Conservation (phyloP, 192 early-diverging fungal species). For the Linnemannia schmuckeri region DNA sequence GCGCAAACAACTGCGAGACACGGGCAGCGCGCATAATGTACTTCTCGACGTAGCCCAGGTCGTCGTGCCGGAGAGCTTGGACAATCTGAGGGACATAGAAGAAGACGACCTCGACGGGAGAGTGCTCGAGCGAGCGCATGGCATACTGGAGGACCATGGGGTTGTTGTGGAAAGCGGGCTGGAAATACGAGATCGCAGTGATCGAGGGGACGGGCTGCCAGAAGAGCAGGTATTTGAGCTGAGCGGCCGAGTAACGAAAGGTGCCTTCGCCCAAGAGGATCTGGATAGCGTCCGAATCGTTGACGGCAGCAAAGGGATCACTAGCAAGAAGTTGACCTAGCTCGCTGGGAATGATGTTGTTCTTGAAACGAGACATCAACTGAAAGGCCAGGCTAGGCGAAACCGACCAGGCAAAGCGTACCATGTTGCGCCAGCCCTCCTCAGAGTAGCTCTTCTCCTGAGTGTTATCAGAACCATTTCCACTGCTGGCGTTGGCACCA, state of each 20-base stretch:
- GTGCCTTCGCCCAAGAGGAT: slow-evolving; percentile 77
- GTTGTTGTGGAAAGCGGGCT: slow-evolving; percentile 75
- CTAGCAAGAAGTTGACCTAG: slow-evolving; percentile 71
- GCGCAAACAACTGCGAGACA: slow-evolving; percentile 97
- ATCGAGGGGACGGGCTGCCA: slow-evolving; percentile 94
- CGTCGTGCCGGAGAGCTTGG: slow-evolving; percentile 92
- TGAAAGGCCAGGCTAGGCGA: slow-evolving; percentile 86
- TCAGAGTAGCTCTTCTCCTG: slow-evolving; percentile 54
- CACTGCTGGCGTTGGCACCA: slow-evolving; percentile 13
- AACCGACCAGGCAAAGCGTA: slow-evolving; percentile 86
- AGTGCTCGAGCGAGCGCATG: slow-evolving; percentile 89
- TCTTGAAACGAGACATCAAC: slow-evolving; percentile 79
- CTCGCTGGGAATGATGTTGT: slow-evolving; percentile 74
- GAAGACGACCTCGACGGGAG: slow-evolving; percentile 96
- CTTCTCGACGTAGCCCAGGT: slow-evolving; percentile 90
- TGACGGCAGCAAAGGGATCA: slow-evolving; percentile 74
- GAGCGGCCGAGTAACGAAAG: slow-evolving; percentile 28
- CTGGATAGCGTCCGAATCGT: slow-evolving; percentile 78
- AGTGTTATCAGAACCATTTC: not conserved
- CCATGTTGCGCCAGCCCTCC: slow-evolving; percentile 80
- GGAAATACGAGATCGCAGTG: slow-evolving; percentile 84
- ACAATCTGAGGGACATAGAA: slow-evolving; percentile 99
- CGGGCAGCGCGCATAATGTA: slow-evolving; percentile 94
- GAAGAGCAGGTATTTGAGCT: slow-evolving; percentile 80
- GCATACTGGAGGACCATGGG: slow-evolving; percentile 96